These are phyloP conservation scores for Porogramme epimiltina DNA, from an alignment of 1,284 basidiomycete genomes.

Conservation along the genomic window DNA sequence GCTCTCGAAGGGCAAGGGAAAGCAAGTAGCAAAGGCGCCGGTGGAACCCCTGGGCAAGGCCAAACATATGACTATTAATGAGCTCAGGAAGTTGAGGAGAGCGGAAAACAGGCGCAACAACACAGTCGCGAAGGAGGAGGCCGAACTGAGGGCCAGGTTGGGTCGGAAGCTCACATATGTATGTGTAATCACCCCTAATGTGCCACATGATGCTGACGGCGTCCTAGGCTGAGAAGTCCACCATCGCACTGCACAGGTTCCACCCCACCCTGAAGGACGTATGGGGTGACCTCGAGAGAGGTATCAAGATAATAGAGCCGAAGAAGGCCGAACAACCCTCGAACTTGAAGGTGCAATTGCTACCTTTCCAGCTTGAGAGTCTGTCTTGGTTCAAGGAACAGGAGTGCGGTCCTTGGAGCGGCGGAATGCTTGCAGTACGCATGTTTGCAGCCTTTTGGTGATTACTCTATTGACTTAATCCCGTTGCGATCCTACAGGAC, in stretches of 20 bases:
- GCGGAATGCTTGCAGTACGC: slow-evolving; percentile 90
- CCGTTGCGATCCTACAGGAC: slow-evolving; percentile 54
- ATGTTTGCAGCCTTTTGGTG: slow-evolving; percentile 1
- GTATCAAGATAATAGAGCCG: slow-evolving; percentile 66
- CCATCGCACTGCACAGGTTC: slow-evolving; percentile 61
- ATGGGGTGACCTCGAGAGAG: slow-evolving; percentile 85
- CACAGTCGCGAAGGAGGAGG: slow-evolving; percentile 12
- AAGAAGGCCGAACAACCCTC: slow-evolving; percentile 78
- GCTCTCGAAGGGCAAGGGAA: slow-evolving; percentile 30
- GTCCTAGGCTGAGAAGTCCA: slow-evolving; percentile 73
- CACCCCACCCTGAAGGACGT: slow-evolving; percentile 82
- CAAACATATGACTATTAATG: slow-evolving; percentile 40
- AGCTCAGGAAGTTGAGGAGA: slow-evolving; percentile 30
- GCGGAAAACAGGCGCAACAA: slow-evolving; percentile 31
- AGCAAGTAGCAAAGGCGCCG: slow-evolving; percentile 29
- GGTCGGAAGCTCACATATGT: slow-evolving; percentile 17
- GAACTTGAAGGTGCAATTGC: slow-evolving; percentile 72
- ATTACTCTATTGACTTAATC: neutral
- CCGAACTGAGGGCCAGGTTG: slow-evolving; percentile 11
- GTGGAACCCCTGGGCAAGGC: slow-evolving; percentile 24
- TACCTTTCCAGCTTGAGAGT: slow-evolving; percentile 91
- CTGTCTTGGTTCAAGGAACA: slow-evolving; percentile 96
- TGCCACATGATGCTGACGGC: neutral
- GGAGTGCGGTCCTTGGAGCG: slow-evolving; percentile 86
- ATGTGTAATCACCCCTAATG: neutral